Conservation (phyloP, 768 basidiomycete species). For the Boletales sp. region DNA sequence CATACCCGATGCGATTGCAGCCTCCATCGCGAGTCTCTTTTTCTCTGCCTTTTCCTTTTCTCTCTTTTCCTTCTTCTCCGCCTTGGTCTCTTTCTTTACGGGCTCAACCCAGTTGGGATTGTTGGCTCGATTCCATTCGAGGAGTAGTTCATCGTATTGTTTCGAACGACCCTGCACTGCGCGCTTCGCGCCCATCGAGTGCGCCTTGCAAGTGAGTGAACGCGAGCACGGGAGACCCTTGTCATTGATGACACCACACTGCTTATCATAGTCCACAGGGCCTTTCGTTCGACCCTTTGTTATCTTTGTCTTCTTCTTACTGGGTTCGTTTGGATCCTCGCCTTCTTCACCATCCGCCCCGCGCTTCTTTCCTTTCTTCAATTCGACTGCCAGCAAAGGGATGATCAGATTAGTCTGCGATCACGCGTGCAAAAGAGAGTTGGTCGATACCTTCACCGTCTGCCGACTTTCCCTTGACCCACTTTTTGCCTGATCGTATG, state of each 20-base stretch:
- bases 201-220: slow-evolving; percentile 96
- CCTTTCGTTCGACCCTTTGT: slow-evolving; percentile 80
- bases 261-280: slow-evolving; percentile 85
- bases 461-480: slow-evolving; percentile 49
- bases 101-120: slow-evolving; percentile 89
- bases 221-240: slow-evolving; percentile 90
- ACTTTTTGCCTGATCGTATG: slow-evolving; percentile 54
- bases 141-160: slow-evolving; percentile 78
- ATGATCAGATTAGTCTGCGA: slow-evolving; percentile 4
- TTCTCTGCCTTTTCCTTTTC: slow-evolving; percentile 81
- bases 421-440: neutral
- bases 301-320: slow-evolving; percentile 79
- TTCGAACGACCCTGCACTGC: slow-evolving; percentile 84
- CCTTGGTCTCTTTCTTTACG: slow-evolving; percentile 81
- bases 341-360: slow-evolving; percentile 71
- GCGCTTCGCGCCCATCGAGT: slow-evolving; percentile 95
- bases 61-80: slow-evolving; percentile 82
- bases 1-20: slow-evolving; percentile 60
- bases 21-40: slow-evolving; percentile 68
- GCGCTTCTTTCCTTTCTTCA: slow-evolving; percentile 72
- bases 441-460: slow-evolving; percentile 43
- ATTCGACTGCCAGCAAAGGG: slow-evolving; percentile 24
- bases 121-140: slow-evolving; percentile 88
- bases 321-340: slow-evolving; percentile 59
- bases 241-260: slow-evolving; percentile 97